Evolutionary conservation across 2,329 filamentous ascomycete genomes (phyloP).

Genomic region (Monosporascus cannonballus): DNA sequence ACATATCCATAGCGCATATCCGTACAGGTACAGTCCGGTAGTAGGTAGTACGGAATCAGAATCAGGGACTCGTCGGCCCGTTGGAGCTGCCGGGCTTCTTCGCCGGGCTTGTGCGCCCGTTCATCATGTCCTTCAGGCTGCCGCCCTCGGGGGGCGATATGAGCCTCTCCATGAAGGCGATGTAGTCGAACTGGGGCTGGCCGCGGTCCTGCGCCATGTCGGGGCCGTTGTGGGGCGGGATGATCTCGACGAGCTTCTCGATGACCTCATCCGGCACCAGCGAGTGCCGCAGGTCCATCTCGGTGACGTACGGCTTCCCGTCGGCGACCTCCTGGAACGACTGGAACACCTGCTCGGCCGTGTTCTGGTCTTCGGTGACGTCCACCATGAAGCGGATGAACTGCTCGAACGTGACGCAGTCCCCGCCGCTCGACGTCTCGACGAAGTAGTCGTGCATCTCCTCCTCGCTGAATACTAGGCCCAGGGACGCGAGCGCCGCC

Average conservation of each 20-base stretch:
- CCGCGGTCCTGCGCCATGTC: slow-evolving; percentile 82
- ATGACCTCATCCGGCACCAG: slow-evolving; percentile 97
- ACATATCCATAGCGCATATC: too few species aligned
- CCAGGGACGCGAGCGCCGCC: slow-evolving; percentile 88
- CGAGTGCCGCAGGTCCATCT: slow-evolving; percentile 91
- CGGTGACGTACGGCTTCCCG: slow-evolving; percentile 97
- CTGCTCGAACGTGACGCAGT: slow-evolving; percentile 91
- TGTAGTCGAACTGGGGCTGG: slow-evolving; percentile 88
- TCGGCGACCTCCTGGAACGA: slow-evolving; percentile 96
- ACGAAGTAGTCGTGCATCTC: slow-evolving; percentile 97
- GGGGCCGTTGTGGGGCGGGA: slow-evolving; percentile 78
- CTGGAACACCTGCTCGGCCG: slow-evolving; percentile 96
- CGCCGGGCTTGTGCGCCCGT: slow-evolving; percentile 23
- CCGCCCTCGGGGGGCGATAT: slow-evolving; percentile 36
- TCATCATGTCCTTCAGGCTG: slow-evolving; percentile 20
- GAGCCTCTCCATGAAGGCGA: slow-evolving; percentile 91
- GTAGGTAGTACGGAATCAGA: too few species aligned
- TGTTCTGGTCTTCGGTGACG: slow-evolving; percentile 98
- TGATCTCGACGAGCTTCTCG: slow-evolving; percentile 80
- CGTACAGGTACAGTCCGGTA: too few species aligned
- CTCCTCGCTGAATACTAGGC: slow-evolving; percentile 91
- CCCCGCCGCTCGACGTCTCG: slow-evolving; percentile 73
- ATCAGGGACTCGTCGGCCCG: too few species aligned
- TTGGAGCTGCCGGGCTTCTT: slow-evolving; percentile 19
- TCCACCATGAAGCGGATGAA: slow-evolving; percentile 99